Conservation (phyloP, 495 filamentous ascomycete genomes). For the Talaromyces thailandensis region DNA sequence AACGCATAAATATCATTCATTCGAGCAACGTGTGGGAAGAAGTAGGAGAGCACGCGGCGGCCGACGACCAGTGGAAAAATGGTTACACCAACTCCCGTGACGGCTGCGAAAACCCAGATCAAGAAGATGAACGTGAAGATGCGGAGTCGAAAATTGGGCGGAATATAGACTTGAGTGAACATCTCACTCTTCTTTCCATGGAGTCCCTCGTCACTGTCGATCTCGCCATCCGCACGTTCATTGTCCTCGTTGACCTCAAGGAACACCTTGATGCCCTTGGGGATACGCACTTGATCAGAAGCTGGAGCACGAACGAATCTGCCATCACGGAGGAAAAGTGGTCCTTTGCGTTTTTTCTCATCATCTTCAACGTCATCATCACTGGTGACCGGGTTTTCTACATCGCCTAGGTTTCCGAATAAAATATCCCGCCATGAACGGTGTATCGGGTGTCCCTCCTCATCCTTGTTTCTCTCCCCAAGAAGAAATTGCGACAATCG, state of each 20-base stretch:
- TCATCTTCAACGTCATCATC: constrained; percentile 22
- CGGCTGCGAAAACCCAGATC: constrained; percentile 89
- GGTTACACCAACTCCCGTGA: constrained; percentile 83
- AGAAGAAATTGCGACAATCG: constrained; percentile 90
- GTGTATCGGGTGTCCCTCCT: constrained; percentile 62
- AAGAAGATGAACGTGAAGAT: constrained; percentile 78
- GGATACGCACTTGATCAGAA: constrained; percentile 87
- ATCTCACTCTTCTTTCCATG: constrained; percentile 55
- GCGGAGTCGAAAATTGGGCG: constrained; percentile 71
- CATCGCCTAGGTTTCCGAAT: constrained; percentile 36
- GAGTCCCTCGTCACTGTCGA: constrained; percentile 51
- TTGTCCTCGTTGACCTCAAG: constrained; percentile 70
- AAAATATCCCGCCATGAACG: constrained; percentile 46
- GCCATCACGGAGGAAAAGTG: constrained; percentile 62
- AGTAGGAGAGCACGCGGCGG: constrained; percentile 57
- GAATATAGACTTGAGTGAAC: constrained; percentile 81
- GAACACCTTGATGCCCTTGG: constrained; percentile 75
- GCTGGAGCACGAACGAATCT: constrained; percentile 82
- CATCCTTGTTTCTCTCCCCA: constrained; percentile 66
- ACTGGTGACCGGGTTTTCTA: constrained; percentile 35
- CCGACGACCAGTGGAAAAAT: constrained; percentile 84
- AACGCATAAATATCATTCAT: constrained; percentile 97
- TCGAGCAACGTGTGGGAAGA: constrained; percentile 56
- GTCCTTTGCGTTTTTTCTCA: constrained; percentile 26
- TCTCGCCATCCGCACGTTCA: constrained; percentile 47